A percentile compares a stretch with the other conserved stretches of the same genome.
Evolutionary conservation across 2,329 filamentous ascomycete species (phyloP).

Genomic region (Fusarium anguioides): DNA sequence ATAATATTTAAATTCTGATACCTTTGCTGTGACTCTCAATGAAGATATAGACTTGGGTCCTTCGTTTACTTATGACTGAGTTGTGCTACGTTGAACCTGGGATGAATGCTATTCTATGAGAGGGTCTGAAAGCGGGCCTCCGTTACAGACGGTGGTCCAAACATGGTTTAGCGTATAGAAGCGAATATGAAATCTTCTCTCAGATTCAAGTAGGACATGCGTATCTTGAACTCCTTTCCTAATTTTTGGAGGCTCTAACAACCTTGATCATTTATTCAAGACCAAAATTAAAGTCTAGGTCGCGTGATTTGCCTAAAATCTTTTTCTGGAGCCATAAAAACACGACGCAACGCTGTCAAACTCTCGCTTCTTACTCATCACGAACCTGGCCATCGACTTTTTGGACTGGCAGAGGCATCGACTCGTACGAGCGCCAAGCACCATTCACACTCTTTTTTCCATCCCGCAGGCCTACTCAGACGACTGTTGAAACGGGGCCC

Average conservation of each 20-base stretch:
- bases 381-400: background rate
- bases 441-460: background rate
- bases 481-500: background rate
- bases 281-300: background rate
- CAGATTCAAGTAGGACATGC: constrained; percentile 28
- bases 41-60: too few species aligned
- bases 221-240: constrained; percentile 12
- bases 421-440: background rate
- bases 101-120: background rate
- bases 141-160: constrained; percentile 13
- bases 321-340: background rate
- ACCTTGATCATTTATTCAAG: background rate
- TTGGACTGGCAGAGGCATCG: background rate
- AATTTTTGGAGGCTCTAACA: background rate
- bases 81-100: background rate
- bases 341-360: background rate
- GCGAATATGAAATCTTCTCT: constrained; percentile 35
- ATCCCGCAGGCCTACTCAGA: background rate
- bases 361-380: background rate
- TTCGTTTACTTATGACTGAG: background rate
- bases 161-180: constrained; percentile 16
- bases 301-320: background rate
- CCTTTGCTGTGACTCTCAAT: background rate
- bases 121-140: background rate
- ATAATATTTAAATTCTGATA: background rate